A percentile compares a stretch with the other conserved stretches of the same genome.
Evolutionary conservation across 2,329 filamentous ascomycete species (phyloP).

Genomic region (Fusarium sterilihyphosum): DNA sequence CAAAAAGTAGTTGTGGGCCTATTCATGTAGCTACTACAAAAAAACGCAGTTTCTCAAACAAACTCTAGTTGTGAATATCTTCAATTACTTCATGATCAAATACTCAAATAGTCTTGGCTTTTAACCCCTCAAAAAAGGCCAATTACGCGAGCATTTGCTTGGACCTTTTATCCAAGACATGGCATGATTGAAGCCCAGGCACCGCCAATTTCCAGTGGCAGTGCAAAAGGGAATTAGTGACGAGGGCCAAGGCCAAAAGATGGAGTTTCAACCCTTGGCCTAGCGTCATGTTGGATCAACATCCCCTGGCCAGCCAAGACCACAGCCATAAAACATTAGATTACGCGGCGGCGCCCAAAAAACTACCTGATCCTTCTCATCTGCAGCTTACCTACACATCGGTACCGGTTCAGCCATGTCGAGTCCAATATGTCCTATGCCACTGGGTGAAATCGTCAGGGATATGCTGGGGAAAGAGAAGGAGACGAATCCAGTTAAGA

Average conservation of each 20-base stretch:
- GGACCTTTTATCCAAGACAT: not conserved
- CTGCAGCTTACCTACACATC: not conserved
- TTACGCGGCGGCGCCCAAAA: not conserved
- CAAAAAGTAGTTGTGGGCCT: not conserved
- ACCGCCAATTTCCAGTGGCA: not conserved
- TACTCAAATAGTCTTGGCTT: not conserved
- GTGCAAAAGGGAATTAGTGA: not conserved
- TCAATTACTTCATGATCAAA: not conserved
- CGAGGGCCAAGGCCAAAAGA: slow-evolving; percentile 1
- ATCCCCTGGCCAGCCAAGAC: slow-evolving; percentile 5
- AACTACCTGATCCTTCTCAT: not conserved
- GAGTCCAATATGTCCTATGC: slow-evolving; percentile 23
- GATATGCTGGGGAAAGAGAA: slow-evolving; percentile 19
- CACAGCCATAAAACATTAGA: not conserved
- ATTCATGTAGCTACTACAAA: not conserved
- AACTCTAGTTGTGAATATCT: not conserved
- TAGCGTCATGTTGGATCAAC: slow-evolving; percentile 1
- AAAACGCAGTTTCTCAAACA: not conserved
- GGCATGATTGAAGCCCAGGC: not conserved
- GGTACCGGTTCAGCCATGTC: slow-evolving; percentile 2
- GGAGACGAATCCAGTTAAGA: slow-evolving; percentile 25
- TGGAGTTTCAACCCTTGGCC: slow-evolving; percentile 5
- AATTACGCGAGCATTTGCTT: not conserved
- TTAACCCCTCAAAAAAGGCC: not conserved
- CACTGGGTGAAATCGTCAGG: slow-evolving; percentile 17